Evolutionary conservation across 2,329 filamentous ascomycete species (phyloP).

Genomic region (Arthrinium puccinioides): DNA sequence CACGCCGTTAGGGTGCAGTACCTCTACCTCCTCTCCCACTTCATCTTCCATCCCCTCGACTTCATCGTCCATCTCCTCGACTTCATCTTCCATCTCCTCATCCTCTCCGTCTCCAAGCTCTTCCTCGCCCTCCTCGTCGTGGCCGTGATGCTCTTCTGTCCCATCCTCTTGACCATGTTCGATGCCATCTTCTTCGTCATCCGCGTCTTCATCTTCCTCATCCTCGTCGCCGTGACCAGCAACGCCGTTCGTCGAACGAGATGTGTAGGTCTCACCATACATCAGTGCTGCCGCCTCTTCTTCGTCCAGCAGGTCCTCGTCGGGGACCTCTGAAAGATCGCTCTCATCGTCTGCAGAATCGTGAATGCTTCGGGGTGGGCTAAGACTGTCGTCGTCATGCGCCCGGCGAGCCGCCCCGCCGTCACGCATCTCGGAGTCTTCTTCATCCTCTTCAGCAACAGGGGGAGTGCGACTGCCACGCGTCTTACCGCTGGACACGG

Average conservation of each 20-base stretch:
- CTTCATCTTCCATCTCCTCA: constrained; percentile 13
- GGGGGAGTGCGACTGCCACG: constrained; percentile 29
- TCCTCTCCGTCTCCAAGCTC: constrained; percentile 2
- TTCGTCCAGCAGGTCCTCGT: constrained; percentile 34
- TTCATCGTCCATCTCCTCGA: constrained; percentile 7
- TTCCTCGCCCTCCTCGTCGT: constrained; percentile 10
- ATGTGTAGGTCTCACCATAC: constrained; percentile 37
- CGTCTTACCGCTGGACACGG: constrained; percentile 42
- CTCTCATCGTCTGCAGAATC: constrained; percentile 64
- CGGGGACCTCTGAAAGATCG: constrained; percentile 59
- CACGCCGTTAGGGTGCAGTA: too few relatives aligned
- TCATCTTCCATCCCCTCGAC: constrained; percentile 7
- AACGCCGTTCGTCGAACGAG: constrained; percentile 20
- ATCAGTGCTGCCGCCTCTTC: constrained; percentile 47
- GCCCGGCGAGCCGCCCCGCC: too few relatives aligned
- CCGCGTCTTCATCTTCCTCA: constrained; percentile 10
- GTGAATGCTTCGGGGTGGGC: constrained; percentile 52
- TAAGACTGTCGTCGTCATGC: constrained; percentile 27
- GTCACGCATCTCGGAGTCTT: constrained; percentile 17
- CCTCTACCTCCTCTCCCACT: neutral
- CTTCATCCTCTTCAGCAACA: constrained; percentile 31
- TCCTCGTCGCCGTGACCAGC: constrained; percentile 10
- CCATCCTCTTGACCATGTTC: constrained; percentile 15
- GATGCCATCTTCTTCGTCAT: constrained; percentile 13
- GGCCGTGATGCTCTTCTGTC: constrained; percentile 9